Conservation (phyloP, 192 early-diverging fungal species). For the Coemansia sp. region DNA sequence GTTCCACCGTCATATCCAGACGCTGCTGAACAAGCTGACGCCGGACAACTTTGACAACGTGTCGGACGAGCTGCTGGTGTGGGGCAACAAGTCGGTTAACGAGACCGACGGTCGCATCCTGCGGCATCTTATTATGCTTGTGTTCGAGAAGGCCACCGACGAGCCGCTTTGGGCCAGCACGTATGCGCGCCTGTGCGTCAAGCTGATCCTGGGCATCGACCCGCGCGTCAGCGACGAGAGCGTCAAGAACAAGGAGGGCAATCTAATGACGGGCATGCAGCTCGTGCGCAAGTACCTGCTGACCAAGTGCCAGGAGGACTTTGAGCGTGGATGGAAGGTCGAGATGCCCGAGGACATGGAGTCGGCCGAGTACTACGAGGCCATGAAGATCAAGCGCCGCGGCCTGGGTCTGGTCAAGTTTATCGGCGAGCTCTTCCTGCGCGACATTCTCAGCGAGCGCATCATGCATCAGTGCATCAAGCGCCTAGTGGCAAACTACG, state of each 20-base stretch:
- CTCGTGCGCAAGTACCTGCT: constrained; percentile 90
- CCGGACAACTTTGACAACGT: constrained; percentile 91
- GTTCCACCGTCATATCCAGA: constrained; percentile 77
- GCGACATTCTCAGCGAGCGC: constrained; percentile 84
- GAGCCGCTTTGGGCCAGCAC: constrained; percentile 87
- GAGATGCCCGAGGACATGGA: constrained; percentile 72
- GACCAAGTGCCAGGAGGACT: constrained; percentile 93
- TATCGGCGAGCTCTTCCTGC: constrained; percentile 94
- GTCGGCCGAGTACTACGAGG: constrained; percentile 78
- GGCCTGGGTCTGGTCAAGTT: constrained; percentile 90
- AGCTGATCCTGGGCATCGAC: constrained; percentile 67
- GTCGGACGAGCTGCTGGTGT: constrained; percentile 75
- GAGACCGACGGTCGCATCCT: constrained; percentile 71
- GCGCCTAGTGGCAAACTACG: constrained; percentile 68
- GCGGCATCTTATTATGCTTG: constrained; percentile 75
- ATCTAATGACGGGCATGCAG: constrained; percentile 55
- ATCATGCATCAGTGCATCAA: constrained; percentile 94
- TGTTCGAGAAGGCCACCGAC: constrained; percentile 95
- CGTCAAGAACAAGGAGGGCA: constrained; percentile 58
- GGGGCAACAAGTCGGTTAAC: constrained; percentile 67
- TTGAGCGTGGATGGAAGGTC: constrained; percentile 85
- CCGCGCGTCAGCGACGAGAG: constrained; percentile 60
- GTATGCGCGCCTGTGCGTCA: constrained; percentile 84
- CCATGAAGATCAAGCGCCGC: constrained; percentile 89
- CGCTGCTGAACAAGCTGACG: constrained; percentile 95